phyloP scores from a whole-genome alignment of 148 eudicot genomes.

The Rhododendron henanense region DNA sequence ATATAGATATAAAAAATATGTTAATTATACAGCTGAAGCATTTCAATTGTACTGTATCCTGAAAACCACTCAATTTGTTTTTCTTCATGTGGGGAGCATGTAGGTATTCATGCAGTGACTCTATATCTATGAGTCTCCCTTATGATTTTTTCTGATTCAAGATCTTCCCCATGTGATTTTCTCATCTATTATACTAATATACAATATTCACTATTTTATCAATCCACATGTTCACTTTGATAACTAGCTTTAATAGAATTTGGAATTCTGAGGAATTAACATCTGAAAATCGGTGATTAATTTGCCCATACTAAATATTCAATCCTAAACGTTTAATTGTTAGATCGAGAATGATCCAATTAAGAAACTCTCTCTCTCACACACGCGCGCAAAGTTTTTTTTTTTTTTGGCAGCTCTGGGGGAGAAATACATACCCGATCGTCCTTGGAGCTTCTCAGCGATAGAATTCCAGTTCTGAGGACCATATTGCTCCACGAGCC shows the following conservation, averaged over 20 bases:
- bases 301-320: not conserved
- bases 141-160: not conserved
- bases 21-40: not conserved
- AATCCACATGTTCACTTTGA: not conserved
- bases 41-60: not conserved
- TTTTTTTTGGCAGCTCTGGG: not conserved
- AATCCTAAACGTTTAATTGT: not conserved
- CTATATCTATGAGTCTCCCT: not conserved
- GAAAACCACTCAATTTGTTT: not conserved
- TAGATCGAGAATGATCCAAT: not conserved
- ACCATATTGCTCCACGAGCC: constrained; percentile 73
- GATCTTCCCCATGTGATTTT: not conserved
- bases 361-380: not conserved
- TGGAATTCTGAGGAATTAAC: not conserved
- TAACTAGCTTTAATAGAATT: not conserved
- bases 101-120: not conserved
- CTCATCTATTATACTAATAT: not conserved
- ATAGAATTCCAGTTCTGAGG: constrained; percentile 97
- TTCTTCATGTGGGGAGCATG: not conserved
- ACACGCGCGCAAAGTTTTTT: not conserved
- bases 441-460: constrained; percentile 92
- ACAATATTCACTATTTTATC: not conserved
- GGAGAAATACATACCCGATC: constrained; percentile 57
- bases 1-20: not conserved
- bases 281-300: not conserved